A percentile compares a stretch with the other conserved stretches of the same genome.
These are phyloP conservation scores for Aeschynomene evenia DNA, from an alignment of 306 rosid species.

Conservation along the genomic window DNA sequence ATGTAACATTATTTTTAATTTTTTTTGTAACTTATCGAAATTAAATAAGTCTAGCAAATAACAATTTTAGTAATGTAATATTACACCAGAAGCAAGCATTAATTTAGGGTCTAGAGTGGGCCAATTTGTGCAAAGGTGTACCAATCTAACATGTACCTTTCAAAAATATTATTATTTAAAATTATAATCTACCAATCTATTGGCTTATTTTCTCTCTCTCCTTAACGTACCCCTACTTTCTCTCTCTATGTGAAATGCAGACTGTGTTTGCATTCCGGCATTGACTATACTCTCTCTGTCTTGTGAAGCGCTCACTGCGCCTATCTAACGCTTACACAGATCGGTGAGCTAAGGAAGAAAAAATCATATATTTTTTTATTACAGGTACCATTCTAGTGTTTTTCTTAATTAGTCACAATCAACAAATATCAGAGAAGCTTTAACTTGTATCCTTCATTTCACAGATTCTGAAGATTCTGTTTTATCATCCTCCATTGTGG, in stretches of 20 bases:
- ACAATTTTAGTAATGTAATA: background rate
- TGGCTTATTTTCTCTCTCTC: slow-evolving; percentile 21
- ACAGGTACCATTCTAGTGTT: slow-evolving; percentile 25
- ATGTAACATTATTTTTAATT: background rate
- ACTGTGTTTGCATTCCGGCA: slow-evolving; percentile 40
- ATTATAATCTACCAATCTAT: background rate
- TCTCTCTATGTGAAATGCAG: slow-evolving; percentile 26
- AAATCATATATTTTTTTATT: background rate
- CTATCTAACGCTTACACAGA: slow-evolving; percentile 25
- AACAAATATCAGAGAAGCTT: slow-evolving; percentile 27
- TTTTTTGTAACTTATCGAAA: too few relatives aligned
- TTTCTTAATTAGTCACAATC: slow-evolving; percentile 23
- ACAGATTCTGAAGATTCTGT: slow-evolving; percentile 47
- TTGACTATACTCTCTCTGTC: slow-evolving; percentile 41
- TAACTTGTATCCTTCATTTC: slow-evolving; percentile 34
- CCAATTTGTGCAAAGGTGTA: background rate
- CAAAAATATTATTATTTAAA: slow-evolving; percentile 10
- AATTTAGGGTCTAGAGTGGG: background rate
- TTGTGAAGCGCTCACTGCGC: slow-evolving; percentile 27
- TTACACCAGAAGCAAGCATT: background rate
- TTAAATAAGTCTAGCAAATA: too few relatives aligned
- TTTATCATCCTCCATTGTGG: slow-evolving; percentile 21
- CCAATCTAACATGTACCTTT: slow-evolving; percentile 6
- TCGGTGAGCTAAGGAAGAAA: slow-evolving; percentile 43
- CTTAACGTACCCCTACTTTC: background rate